Evolutionary conservation across 2,329 filamentous ascomycete genomes (phyloP).

Genomic region (Colletotrichum camelliae): DNA sequence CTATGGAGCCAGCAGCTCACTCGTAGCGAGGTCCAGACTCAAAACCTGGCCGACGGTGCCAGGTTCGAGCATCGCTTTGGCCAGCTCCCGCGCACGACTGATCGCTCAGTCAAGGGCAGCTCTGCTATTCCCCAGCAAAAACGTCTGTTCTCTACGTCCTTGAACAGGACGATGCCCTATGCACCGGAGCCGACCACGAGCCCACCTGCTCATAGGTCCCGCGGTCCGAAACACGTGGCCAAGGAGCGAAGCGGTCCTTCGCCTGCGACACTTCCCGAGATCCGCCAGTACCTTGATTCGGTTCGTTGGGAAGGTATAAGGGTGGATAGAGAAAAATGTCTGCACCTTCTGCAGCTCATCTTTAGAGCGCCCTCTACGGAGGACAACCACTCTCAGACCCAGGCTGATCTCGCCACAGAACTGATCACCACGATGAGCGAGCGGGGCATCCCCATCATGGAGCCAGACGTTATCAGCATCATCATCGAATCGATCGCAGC

Average conservation of each 20-base stretch:
- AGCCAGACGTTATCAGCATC: constrained; percentile 53
- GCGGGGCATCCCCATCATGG: constrained; percentile 47
- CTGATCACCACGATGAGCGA: constrained; percentile 51
- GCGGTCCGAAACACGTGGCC: neutral
- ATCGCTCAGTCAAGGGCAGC: neutral
- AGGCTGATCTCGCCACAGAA: constrained; percentile 45
- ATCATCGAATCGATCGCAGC: constrained; percentile 46
- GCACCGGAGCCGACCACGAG: neutral
- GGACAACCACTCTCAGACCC: constrained; percentile 29
- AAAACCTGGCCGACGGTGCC: constrained; percentile 20
- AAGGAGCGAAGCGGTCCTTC: neutral
- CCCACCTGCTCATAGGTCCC: neutral
- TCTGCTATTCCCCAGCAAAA: constrained; percentile 31
- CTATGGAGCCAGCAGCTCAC: constrained; percentile 54
- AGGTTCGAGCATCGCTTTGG: constrained; percentile 28
- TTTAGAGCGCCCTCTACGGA: constrained; percentile 31
- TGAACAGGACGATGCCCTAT: constrained; percentile 26
- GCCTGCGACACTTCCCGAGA: neutral
- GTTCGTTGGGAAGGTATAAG: constrained; percentile 42
- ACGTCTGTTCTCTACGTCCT: constrained; percentile 38
- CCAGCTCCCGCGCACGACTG: constrained; percentile 6
- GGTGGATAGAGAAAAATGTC: constrained; percentile 38
- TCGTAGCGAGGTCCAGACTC: constrained; percentile 27
- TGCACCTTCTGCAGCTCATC: constrained; percentile 43
- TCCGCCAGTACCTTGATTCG: constrained; percentile 37